phyloP scores from a whole-genome alignment of 129 eudicot species.

The Chrysanthemum seticuspe region DNA sequence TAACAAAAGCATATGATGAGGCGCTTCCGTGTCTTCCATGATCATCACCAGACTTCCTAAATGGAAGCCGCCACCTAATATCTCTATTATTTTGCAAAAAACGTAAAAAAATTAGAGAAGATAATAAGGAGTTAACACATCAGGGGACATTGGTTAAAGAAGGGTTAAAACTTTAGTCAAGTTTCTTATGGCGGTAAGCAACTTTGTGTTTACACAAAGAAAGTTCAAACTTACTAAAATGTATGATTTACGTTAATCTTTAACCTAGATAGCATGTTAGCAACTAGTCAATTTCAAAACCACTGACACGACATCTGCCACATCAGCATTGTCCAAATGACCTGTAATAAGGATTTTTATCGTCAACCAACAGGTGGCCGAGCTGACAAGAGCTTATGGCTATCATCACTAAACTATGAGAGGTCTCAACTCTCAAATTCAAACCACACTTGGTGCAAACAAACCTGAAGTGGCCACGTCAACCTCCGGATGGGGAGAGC shows the following conservation, averaged over 20 bases:
- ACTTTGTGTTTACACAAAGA: not conserved
- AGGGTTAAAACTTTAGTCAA: not conserved
- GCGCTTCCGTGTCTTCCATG: slow-evolving; percentile 95
- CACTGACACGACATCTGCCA: not conserved
- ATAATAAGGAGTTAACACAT: not conserved
- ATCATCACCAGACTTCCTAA: slow-evolving; percentile 94
- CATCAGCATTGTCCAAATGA: not conserved
- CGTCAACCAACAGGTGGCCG: too few species aligned
- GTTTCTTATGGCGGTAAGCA: not conserved
- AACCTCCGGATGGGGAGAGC: too few species aligned
- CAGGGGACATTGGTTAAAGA: not conserved
- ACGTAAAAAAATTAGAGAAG: not conserved
- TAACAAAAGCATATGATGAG: slow-evolving; percentile 95
- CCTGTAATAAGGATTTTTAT: not conserved
- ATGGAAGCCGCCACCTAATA: slow-evolving; percentile 90
- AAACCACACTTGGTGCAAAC: too few species aligned
- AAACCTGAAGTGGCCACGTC: too few species aligned
- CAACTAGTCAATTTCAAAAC: not conserved
- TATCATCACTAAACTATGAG: too few species aligned
- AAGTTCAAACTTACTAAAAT: not conserved
- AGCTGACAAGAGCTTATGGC: not conserved
- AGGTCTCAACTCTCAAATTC: too few species aligned
- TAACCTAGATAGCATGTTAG: not conserved
- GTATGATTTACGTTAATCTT: not conserved
- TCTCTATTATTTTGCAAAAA: slow-evolving; percentile 44